Evolutionary conservation across 306 rosid genomes (phyloP).

Genomic region (Vicia sativa): DNA sequence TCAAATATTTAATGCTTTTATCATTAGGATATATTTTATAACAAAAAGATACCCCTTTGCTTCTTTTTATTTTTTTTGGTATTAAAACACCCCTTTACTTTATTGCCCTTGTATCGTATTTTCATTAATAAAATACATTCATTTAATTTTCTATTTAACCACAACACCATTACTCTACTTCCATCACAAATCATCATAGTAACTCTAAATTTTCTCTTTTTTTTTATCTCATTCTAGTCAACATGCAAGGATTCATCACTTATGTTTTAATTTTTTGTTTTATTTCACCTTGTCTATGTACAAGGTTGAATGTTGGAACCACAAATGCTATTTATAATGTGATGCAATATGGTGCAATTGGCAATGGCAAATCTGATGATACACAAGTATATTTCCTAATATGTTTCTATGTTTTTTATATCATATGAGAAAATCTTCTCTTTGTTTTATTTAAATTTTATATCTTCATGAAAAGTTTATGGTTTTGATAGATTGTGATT

Average conservation of each 20-base stretch:
- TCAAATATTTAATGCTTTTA: too few species aligned
- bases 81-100: too few species aligned
- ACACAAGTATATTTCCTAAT: constrained; percentile 5
- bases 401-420: too few species aligned
- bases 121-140: neutral
- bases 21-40: too few species aligned
- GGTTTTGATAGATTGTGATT: neutral
- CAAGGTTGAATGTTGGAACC: neutral
- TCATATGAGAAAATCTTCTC: neutral
- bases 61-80: too few species aligned
- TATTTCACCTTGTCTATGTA: constrained; percentile 1
- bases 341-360: neutral
- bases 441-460: neutral
- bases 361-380: constrained; percentile 2
- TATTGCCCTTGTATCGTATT: neutral
- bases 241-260: neutral
- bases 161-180: neutral
- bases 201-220: neutral
- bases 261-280: neutral
- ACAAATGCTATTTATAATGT: neutral
- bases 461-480: neutral
- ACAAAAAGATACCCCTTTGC: too few species aligned
- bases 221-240: neutral
- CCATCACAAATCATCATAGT: neutral
- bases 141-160: neutral